phyloP scores from a whole-genome alignment of 306 rosid species.

The Pyrus betulifolia region DNA sequence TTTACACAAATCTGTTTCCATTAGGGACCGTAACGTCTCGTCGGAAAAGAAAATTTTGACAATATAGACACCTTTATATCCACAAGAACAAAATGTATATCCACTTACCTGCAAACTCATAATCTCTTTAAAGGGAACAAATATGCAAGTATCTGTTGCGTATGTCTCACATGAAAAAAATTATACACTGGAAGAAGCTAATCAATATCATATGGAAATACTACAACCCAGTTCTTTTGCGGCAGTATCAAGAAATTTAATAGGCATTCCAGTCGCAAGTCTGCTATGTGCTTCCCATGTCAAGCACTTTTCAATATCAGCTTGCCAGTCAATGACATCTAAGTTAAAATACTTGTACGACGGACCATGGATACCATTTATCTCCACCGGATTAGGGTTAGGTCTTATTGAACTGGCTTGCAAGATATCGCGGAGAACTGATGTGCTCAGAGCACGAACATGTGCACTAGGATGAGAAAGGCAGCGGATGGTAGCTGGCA shows the following conservation, averaged over 20 bases:
- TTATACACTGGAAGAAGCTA: slow-evolving; percentile 28
- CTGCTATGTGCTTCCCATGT: slow-evolving; percentile 87
- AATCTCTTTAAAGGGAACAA: slow-evolving; percentile 7
- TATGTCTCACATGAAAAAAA: slow-evolving; percentile 15
- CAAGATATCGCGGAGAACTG: slow-evolving; percentile 85
- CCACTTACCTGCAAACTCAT: slow-evolving; percentile 5
- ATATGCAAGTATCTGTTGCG: background rate
- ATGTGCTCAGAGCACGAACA: slow-evolving; percentile 74
- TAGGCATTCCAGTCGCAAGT: slow-evolving; percentile 55
- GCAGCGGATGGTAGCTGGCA: slow-evolving; percentile 72
- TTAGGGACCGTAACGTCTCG: background rate
- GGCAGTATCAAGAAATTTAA: slow-evolving; percentile 61
- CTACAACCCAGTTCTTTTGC: slow-evolving; percentile 78
- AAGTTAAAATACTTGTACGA: slow-evolving; percentile 49
- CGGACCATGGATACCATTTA: slow-evolving; percentile 39
- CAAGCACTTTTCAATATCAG: slow-evolving; percentile 73
- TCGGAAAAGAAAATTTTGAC: background rate
- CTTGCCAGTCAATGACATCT: slow-evolving; percentile 67
- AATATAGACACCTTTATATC: background rate
- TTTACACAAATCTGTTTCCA: background rate
- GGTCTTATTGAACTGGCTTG: slow-evolving; percentile 50
- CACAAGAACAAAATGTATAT: background rate
- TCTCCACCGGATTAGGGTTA: slow-evolving; percentile 31
- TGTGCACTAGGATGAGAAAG: slow-evolving; percentile 92
- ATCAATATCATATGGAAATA: slow-evolving; percentile 46